Conservation (phyloP, 202 grass and related monocot species). For the Sporobolus alterniflorus region DNA sequence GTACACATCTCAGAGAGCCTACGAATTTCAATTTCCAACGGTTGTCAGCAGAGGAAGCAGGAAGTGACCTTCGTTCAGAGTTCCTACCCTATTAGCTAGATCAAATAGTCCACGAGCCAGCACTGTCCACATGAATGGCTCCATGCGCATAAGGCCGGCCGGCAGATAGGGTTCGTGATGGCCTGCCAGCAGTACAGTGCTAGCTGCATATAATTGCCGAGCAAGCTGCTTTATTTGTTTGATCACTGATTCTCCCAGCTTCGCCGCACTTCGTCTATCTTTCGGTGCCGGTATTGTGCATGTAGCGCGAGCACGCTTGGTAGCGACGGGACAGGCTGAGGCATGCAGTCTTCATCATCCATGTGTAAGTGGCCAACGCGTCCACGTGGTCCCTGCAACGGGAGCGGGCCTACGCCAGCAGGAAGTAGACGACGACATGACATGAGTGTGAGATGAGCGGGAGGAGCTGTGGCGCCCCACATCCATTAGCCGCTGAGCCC, state of each 20-base stretch:
- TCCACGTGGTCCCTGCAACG: constrained; percentile 30
- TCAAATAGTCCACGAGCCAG: constrained; percentile 4
- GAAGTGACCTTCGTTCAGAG: neutral
- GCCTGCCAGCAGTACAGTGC: no score
- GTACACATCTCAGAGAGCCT: no score
- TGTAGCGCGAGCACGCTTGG: constrained; percentile 35
- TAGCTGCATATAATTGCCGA: constrained; percentile 23
- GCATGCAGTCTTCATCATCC: neutral
- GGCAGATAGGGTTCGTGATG: neutral
- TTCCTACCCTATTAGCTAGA: neutral
- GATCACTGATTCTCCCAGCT: neutral
- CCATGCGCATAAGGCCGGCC: neutral
- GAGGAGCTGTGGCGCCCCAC: no score
- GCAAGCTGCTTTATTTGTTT: neutral
- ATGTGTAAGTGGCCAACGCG: neutral
- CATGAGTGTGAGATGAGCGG: neutral
- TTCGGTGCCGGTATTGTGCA: neutral
- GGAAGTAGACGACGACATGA: neutral
- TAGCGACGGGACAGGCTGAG: constrained; percentile 4
- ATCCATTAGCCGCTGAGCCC: neutral
- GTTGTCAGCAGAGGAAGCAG: no score
- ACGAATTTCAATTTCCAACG: no score
- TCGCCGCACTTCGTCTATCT: neutral
- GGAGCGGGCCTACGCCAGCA: neutral
- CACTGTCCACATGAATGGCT: no score